Evolutionary conservation across 768 basidiomycete genomes (phyloP).

Genomic region (Crucibulum laeve): DNA sequence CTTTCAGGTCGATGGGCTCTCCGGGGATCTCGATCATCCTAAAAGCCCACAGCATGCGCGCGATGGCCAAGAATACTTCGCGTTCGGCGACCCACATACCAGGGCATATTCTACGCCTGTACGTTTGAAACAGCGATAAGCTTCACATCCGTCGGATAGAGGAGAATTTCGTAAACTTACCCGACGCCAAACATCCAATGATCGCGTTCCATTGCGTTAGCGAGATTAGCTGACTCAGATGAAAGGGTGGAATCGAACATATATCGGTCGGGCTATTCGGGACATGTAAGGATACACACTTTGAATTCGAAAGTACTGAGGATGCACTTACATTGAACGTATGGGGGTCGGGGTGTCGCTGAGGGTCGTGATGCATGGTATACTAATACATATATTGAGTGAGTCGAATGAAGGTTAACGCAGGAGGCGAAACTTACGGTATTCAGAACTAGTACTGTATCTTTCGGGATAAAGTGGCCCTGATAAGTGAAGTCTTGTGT

Average conservation of each 20-base stretch:
- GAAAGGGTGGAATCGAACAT: slow-evolving; percentile 29
- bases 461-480: slow-evolving; percentile 35
- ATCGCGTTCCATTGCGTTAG: slow-evolving; percentile 39
- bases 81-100: slow-evolving; percentile 41
- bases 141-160: no score
- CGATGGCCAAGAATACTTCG: slow-evolving; percentile 39
- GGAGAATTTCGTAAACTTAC: slow-evolving; percentile 23
- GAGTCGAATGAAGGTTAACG: background rate
- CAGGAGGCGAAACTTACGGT: slow-evolving; percentile 17
- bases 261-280: slow-evolving; percentile 38
- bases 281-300: background rate
- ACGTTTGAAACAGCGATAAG: background rate
- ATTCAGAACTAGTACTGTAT: slow-evolving; percentile 34
- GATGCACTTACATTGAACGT: slow-evolving; percentile 20
- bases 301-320: background rate
- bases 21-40: slow-evolving; percentile 33
- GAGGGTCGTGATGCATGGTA: slow-evolving; percentile 30
- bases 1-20: slow-evolving; percentile 39
- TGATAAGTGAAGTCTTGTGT: slow-evolving; percentile 35
- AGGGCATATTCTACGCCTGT: slow-evolving; percentile 35
- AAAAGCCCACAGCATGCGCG: slow-evolving; percentile 46
- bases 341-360: slow-evolving; percentile 35
- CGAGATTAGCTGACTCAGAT: slow-evolving; percentile 38
- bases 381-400: slow-evolving; percentile 19
- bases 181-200: slow-evolving; percentile 50